phyloP scores from a whole-genome alignment of 129 eudicot species.

The Flaveria trinervia region DNA sequence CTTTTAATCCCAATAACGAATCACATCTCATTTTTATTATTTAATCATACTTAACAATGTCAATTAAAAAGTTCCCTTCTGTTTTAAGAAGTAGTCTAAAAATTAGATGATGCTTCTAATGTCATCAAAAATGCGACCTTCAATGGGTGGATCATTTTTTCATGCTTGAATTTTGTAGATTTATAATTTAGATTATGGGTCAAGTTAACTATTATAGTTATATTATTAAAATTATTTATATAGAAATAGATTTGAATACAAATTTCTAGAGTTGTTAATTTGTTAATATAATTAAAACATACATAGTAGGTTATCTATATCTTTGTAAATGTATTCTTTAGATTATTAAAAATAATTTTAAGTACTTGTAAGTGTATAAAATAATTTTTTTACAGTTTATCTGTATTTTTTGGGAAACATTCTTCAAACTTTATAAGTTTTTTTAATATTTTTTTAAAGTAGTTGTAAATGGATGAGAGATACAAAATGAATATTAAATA shows the following conservation, averaged over 20 bases:
- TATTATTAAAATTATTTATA: background rate
- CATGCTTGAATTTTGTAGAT: background rate
- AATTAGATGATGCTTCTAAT: constrained; percentile 13
- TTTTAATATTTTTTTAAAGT: no score
- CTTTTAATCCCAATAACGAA: constrained; percentile 20
- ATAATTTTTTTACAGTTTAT: no score
- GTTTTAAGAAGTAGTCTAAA: background rate
- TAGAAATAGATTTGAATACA: background rate
- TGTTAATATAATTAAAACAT: background rate
- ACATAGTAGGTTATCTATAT: no score
- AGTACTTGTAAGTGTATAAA: no score
- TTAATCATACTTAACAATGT: background rate
- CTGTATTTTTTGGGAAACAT: no score
- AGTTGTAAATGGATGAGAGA: no score
- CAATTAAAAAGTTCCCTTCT: background rate
- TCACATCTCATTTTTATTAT: background rate
- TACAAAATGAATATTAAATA: no score
- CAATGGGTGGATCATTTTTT: background rate
- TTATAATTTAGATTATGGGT: no score
- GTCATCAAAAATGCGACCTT: constrained; percentile 11
- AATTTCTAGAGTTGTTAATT: background rate
- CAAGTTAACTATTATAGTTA: background rate
- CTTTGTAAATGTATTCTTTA: no score
- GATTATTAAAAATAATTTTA: no score
- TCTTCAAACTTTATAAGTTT: no score